Conservation (phyloP, 2,329 filamentous ascomycete species). For the Alternaria hordeiaustralica region DNA sequence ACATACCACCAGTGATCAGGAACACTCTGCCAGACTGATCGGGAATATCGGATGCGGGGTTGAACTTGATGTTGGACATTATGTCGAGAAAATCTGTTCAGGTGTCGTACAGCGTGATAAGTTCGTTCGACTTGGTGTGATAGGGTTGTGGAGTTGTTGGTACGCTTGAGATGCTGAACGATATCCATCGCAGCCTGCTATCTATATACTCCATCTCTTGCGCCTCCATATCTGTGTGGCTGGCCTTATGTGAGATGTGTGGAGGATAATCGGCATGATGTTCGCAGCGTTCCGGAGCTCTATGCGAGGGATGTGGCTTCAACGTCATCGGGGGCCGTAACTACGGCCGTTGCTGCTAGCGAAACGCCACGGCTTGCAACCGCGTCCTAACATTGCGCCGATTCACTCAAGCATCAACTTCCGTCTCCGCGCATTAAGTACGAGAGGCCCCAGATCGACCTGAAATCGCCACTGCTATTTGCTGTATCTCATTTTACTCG, state of each 20-base stretch:
- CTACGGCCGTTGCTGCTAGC: neutral
- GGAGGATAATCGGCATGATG: neutral
- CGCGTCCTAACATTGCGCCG: neutral
- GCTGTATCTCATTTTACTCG: neutral
- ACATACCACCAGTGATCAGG: slow-evolving; percentile 20
- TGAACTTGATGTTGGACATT: slow-evolving; percentile 2
- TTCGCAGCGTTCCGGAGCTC: neutral
- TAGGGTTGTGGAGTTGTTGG: neutral
- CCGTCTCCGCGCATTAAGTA: neutral
- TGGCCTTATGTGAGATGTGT: neutral
- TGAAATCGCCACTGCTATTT: neutral
- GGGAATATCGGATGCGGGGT: slow-evolving; percentile 12
- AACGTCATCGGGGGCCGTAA: neutral
- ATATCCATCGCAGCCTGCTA: neutral
- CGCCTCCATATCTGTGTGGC: neutral
- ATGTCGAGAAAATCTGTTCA: neutral
- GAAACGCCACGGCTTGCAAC: neutral
- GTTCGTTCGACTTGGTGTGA: neutral
- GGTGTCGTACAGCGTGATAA: neutral
- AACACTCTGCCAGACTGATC: slow-evolving; percentile 11
- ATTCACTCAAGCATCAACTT: neutral
- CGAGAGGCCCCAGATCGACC: neutral
- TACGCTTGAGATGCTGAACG: neutral
- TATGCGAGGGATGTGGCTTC: neutral
- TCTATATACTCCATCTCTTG: neutral